Percentiles rank a stretch among this genome's conserved stretches.
Evolutionary conservation across 176 grass and related monocot genomes (phyloP).

Genomic region (Zea mays): DNA sequence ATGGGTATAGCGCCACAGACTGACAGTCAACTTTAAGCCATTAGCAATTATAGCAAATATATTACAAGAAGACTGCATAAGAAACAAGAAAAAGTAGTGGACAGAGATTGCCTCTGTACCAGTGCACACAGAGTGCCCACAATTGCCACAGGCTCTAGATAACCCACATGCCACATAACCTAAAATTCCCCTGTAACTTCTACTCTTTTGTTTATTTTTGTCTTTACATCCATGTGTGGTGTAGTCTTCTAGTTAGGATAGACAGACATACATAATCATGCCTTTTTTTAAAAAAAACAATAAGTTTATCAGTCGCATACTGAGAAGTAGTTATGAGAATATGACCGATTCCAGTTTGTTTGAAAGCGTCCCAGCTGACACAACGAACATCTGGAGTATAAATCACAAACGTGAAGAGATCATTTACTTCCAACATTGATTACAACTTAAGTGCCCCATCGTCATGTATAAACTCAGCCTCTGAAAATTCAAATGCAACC

Average conservation of each 20-base stretch:
- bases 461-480: constrained; percentile 1
- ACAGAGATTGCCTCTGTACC: background rate
- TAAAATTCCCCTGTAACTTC: too few relatives aligned
- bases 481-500: background rate
- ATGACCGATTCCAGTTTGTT: too few relatives aligned
- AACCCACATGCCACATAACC: background rate
- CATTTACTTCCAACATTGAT: background rate
- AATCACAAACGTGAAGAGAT: background rate
- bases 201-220: background rate
- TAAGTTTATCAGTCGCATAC: background rate
- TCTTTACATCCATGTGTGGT: background rate
- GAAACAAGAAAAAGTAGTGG: background rate
- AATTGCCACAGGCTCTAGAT: background rate
- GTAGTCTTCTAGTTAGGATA: background rate
- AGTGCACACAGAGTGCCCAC: background rate
- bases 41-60: background rate
- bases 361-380: too few relatives aligned
- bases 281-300: background rate
- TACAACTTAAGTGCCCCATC: background rate
- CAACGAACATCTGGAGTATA: background rate
- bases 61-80: background rate
- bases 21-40: background rate
- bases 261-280: too few relatives aligned
- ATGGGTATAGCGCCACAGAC: background rate
- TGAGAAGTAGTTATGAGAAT: too few relatives aligned